These are phyloP conservation scores for Taiwanofungus camphoratus DNA, from an alignment of 1,284 basidiomycete species.

Conservation along the genomic window DNA sequence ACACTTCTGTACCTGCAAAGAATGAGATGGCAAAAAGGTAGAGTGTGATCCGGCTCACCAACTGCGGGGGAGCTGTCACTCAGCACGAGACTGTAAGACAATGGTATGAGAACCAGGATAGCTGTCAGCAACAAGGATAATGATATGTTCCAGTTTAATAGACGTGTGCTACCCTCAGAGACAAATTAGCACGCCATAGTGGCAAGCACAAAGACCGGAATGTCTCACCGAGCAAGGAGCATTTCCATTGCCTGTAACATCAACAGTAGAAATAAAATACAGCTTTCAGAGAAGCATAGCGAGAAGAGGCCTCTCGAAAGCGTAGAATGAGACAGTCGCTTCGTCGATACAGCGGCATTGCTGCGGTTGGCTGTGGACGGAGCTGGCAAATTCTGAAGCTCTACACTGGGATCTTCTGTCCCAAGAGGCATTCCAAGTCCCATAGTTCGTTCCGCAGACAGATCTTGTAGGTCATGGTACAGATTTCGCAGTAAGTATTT, in stretches of 20 bases:
- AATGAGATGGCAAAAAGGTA: constrained; percentile 1
- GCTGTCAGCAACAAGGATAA: constrained; percentile 48
- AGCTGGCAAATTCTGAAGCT: constrained; percentile 40
- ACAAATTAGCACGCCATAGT: neutral
- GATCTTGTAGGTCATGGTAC: constrained; percentile 49
- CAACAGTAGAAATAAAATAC: constrained; percentile 58
- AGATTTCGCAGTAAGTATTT: constrained; percentile 47
- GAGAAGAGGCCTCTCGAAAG: constrained; percentile 56
- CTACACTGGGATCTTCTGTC: constrained; percentile 26
- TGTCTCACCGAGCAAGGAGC: constrained; percentile 46
- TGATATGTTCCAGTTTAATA: constrained; percentile 60
- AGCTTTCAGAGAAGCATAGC: constrained; percentile 63
- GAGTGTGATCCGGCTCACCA: constrained; percentile 7
- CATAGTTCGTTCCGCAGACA: constrained; percentile 25
- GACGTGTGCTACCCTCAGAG: constrained; percentile 40
- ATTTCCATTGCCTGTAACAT: constrained; percentile 57
- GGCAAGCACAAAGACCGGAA: too few species aligned
- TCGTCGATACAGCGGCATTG: constrained; percentile 18
- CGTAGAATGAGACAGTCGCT: constrained; percentile 41
- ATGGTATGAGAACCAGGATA: constrained; percentile 57
- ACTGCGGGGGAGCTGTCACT: constrained; percentile 29
- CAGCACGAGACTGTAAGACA: constrained; percentile 54
- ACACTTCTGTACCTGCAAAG: constrained; percentile 21
- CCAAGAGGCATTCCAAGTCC: constrained; percentile 17
- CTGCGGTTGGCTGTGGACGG: constrained; percentile 31